Conservation (phyloP, 768 basidiomycete genomes). For the Aureoboletus auriporus region DNA sequence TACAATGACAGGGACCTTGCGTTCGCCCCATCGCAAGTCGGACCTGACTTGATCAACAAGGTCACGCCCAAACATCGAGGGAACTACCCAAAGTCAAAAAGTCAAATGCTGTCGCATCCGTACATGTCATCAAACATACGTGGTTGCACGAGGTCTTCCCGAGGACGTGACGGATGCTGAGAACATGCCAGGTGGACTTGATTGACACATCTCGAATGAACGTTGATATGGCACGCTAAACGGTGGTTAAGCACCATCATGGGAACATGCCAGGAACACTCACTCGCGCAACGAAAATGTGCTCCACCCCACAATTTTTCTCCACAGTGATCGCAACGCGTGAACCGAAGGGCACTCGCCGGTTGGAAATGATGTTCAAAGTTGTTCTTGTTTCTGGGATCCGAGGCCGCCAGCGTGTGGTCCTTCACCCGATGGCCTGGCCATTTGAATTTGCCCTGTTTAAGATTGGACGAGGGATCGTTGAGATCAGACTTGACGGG, state of each 20-base stretch:
- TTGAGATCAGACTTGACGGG: slow-evolving; percentile 25
- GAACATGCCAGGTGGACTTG: slow-evolving; percentile 66
- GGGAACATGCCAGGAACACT: slow-evolving; percentile 24
- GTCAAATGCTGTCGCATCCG: slow-evolving; percentile 12
- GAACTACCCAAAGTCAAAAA: slow-evolving; percentile 41
- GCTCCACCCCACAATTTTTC: slow-evolving; percentile 99
- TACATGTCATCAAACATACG: slow-evolving; percentile 5
- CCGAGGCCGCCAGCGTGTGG: slow-evolving; percentile 30
- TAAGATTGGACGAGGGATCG: slow-evolving; percentile 49
- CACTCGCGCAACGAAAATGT: slow-evolving; percentile 87
- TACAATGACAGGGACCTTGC: slow-evolving; percentile 80
- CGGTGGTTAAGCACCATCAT: slow-evolving; percentile 1
- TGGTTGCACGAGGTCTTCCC: slow-evolving; percentile 27
- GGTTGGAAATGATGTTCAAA: slow-evolving; percentile 87
- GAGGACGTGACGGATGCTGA: slow-evolving; percentile 38
- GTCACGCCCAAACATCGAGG: slow-evolving; percentile 92
- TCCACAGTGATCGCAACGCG: slow-evolving; percentile 91
- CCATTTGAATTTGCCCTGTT: slow-evolving; percentile 69
- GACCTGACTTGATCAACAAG: slow-evolving; percentile 78
- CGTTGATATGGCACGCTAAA: slow-evolving; percentile 76
- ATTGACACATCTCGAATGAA: slow-evolving; percentile 82
- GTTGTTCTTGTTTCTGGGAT: slow-evolving; percentile 37
- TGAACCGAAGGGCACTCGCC: slow-evolving; percentile 80
- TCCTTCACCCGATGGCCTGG: slow-evolving; percentile 55
- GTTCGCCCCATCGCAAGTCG: slow-evolving; percentile 56